Conservation (phyloP, 140 eudicot species). For the Ambrosia hybrid region DNA sequence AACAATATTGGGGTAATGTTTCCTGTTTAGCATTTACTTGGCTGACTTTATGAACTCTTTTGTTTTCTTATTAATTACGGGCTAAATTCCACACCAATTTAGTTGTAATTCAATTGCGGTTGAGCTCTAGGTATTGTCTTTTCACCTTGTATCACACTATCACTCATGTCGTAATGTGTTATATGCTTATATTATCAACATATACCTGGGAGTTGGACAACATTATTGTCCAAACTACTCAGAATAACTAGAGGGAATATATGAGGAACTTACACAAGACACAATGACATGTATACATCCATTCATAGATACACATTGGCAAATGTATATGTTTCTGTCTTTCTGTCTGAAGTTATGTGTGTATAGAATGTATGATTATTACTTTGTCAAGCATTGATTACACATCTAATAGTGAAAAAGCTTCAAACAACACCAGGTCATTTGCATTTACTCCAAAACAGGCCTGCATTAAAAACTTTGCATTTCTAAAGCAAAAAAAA, state of each 20-base stretch:
- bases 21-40: not conserved
- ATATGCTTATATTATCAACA: not conserved
- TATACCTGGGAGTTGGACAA: too few species aligned
- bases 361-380: not conserved
- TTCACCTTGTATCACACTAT: not conserved
- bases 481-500: not conserved
- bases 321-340: not conserved
- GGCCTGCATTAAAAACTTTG: not conserved
- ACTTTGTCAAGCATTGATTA: not conserved
- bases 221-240: too few species aligned
- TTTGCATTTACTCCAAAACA: not conserved
- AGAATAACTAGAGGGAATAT: not conserved
- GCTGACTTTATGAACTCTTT: not conserved
- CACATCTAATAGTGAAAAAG: too few species aligned
- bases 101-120: not conserved
- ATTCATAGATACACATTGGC: not conserved
- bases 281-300: not conserved
- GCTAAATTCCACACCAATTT: not conserved
- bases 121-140: not conserved
- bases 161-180: not conserved
- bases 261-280: not conserved
- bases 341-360: not conserved
- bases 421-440: not conserved
- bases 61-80: not conserved
- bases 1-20: conserved; percentile 70